phyloP scores from a whole-genome alignment of 1,284 basidiomycete genomes.

The Pseudozyma sp. region DNA sequence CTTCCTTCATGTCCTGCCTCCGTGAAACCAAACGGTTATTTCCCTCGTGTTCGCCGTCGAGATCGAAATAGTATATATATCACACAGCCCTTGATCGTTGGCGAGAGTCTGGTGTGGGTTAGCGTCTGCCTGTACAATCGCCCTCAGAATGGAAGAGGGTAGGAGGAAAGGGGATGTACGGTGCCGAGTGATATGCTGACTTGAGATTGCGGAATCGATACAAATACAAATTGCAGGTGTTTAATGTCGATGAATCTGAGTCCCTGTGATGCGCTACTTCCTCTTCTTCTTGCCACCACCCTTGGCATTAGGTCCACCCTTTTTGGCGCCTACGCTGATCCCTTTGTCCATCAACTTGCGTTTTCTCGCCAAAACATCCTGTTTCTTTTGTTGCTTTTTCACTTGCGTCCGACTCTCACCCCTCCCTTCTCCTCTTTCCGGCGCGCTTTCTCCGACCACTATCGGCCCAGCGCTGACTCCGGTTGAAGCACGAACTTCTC shows the following conservation, averaged over 20 bases:
- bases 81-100: not conserved
- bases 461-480: not conserved
- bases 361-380: slow-evolving; percentile 18
- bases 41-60: too few relatives aligned
- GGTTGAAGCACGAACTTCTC: not conserved
- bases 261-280: not conserved
- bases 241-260: not conserved
- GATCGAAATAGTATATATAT: too few relatives aligned
- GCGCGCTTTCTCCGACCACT: not conserved
- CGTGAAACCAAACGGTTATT: slow-evolving; percentile 1
- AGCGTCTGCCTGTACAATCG: not conserved
- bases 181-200: not conserved
- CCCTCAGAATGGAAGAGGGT: not conserved
- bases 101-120: not conserved
- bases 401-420: slow-evolving; percentile 33
- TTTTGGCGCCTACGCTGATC: slow-evolving; percentile 10
- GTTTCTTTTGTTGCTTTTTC: slow-evolving; percentile 28
- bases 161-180: too few relatives aligned
- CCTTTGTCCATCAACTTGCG: slow-evolving; percentile 38
- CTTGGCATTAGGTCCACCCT: not conserved
- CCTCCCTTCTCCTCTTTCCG: not conserved
- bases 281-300: not conserved
- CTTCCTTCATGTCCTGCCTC: not conserved
- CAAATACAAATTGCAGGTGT: not conserved
- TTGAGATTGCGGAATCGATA: slow-evolving; percentile 3